These are phyloP conservation scores for Saccharomycopsis sp. DNA, from an alignment of 805 yeast genomes.

Conservation along the genomic window DNA sequence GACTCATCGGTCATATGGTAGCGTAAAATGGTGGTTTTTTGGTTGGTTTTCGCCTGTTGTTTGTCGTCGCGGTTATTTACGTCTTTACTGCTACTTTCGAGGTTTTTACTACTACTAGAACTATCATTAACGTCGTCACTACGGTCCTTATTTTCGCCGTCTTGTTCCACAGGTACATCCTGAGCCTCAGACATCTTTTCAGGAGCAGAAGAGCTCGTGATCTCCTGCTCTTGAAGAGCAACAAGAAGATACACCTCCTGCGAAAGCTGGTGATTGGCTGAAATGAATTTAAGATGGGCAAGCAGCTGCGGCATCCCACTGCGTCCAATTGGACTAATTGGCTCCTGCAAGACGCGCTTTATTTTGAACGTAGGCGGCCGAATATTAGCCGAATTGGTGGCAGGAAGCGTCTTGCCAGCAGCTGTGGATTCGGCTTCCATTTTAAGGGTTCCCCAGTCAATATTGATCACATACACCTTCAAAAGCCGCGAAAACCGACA, in stretches of 20 bases:
- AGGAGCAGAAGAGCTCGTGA: too few species aligned
- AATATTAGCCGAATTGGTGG: conserved; percentile 5
- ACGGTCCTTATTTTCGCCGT: too few species aligned
- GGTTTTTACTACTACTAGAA: too few species aligned
- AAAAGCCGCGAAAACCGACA: conserved; percentile 33
- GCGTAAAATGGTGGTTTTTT: conserved; percentile 18
- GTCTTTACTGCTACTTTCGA: too few species aligned
- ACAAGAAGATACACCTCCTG: conserved; percentile 37
- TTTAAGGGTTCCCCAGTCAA: conserved; percentile 52
- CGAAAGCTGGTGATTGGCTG: conserved; percentile 34
- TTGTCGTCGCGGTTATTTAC: too few species aligned
- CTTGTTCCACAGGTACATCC: too few species aligned
- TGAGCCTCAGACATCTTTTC: too few species aligned
- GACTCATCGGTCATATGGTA: conserved; percentile 23
- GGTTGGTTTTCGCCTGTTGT: background rate
- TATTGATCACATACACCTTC: conserved; percentile 35
- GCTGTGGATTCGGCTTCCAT: conserved; percentile 38
- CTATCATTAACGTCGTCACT: too few species aligned
- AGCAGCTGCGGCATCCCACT: conserved; percentile 24
- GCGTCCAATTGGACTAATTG: conserved; percentile 9
- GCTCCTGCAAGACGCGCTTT: conserved; percentile 28
- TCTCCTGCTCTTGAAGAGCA: conserved; percentile 5
- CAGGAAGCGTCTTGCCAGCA: conserved; percentile 33
- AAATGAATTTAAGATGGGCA: conserved; percentile 34
- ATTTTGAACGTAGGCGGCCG: conserved; percentile 35